A percentile compares a stretch with the other conserved stretches of the same genome.
phyloP scores from a whole-genome alignment of 768 basidiomycete genomes.

The Russula ochroleuca region DNA sequence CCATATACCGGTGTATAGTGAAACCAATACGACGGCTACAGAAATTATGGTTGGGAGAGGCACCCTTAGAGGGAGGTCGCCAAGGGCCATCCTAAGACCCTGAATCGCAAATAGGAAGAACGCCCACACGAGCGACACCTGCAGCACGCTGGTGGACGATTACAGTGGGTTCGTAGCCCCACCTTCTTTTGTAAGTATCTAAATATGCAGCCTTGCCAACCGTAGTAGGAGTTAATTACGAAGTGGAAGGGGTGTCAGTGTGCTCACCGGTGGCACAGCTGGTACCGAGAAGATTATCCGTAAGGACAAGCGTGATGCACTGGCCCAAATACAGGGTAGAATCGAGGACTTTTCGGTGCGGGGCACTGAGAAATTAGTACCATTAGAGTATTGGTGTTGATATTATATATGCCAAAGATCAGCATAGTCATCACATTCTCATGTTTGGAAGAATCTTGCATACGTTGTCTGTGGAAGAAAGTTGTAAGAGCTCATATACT shows the following conservation, averaged over 20 bases:
- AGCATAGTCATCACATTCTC: neutral
- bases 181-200: too few relatives aligned
- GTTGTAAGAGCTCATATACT: neutral
- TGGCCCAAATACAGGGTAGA: neutral
- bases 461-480: conserved; percentile 2
- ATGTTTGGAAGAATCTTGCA: neutral
- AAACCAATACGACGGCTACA: neutral
- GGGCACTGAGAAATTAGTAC: neutral
- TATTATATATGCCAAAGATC: too few relatives aligned
- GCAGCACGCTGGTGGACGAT: conserved; percentile 18
- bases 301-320: neutral
- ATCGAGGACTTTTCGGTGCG: neutral
- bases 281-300: neutral
- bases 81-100: conserved; percentile 18
- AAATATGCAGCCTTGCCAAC: too few relatives aligned
- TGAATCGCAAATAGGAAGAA: conserved; percentile 7
- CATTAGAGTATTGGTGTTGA: conserved; percentile 11
- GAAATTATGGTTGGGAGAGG: neutral
- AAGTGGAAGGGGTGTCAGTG: too few relatives aligned
- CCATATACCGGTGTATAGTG: neutral
- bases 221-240: too few relatives aligned
- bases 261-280: too few relatives aligned
- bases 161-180: conserved; percentile 17
- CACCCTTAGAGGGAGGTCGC: neutral
- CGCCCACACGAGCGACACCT: conserved; percentile 11